phyloP scores from a whole-genome alignment of 2,329 filamentous ascomycete genomes.

The Colletotrichum cordylinicola region DNA sequence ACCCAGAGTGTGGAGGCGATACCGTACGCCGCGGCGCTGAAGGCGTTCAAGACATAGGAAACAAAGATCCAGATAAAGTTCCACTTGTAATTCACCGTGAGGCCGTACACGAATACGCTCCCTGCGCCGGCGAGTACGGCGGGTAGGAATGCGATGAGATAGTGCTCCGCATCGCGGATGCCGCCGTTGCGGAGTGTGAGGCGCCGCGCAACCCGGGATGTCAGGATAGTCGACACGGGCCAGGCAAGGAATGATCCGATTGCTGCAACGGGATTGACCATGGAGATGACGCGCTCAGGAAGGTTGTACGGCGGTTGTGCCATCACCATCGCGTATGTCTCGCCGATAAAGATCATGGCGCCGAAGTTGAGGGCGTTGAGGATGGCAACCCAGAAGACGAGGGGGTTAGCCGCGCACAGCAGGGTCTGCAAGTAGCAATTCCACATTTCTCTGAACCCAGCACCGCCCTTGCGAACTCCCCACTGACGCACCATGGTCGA shows the following conservation, averaged over 20 bases:
- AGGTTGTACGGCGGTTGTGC: conserved; percentile 22
- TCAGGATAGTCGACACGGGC: conserved; percentile 19
- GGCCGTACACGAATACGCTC: conserved; percentile 25
- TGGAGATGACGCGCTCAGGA: conserved; percentile 5
- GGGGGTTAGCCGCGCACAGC: conserved; percentile 30
- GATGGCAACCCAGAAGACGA: conserved; percentile 30
- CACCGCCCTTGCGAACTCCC: conserved; percentile 12
- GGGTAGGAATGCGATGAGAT: conserved; percentile 28
- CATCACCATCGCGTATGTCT: conserved; percentile 24
- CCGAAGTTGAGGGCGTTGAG: conserved; percentile 29
- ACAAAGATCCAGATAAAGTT: conserved; percentile 18
- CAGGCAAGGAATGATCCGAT: conserved; percentile 24
- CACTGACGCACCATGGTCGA: neutral
- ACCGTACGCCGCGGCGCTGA: conserved; percentile 24
- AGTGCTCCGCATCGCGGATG: conserved; percentile 30
- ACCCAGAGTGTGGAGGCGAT: conserved; percentile 30
- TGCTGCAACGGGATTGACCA: conserved; percentile 13
- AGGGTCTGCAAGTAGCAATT: conserved; percentile 27
- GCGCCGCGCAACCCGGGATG: conserved; percentile 25
- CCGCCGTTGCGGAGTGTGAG: conserved; percentile 28
- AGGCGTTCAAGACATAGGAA: conserved; percentile 23
- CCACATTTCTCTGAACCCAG: conserved; percentile 17
- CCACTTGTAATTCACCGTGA: conserved; percentile 23
- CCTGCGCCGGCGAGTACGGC: conserved; percentile 24
- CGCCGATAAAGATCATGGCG: conserved; percentile 28